These are phyloP conservation scores for Populus simonii DNA, from an alignment of 345 rosid species.

Conservation along the genomic window DNA sequence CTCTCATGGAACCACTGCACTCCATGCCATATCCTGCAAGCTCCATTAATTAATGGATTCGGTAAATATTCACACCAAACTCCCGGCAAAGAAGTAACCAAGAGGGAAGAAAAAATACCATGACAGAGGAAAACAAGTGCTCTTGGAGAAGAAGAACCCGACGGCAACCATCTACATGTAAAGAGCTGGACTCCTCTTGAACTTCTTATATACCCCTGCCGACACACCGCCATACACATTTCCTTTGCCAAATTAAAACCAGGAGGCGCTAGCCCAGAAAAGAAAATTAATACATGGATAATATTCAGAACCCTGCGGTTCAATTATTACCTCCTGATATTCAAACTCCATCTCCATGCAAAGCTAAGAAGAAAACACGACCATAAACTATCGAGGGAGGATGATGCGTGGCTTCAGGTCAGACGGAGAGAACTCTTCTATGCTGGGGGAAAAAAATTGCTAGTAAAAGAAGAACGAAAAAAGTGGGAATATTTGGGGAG, in stretches of 20 bases:
- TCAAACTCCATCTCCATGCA: slow-evolving; percentile 32
- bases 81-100: not conserved
- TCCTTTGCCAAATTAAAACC: not conserved
- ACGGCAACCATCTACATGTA: slow-evolving; percentile 85
- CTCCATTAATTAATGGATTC: slow-evolving; percentile 37
- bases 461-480: not conserved
- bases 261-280: not conserved
- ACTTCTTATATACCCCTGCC: slow-evolving; percentile 60
- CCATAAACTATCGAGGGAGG: not conserved
- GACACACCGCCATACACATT: not conserved
- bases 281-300: not conserved
- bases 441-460: not conserved
- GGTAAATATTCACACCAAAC: slow-evolving; percentile 15
- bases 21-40: slow-evolving; percentile 94
- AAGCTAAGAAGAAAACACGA: not conserved
- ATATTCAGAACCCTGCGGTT: not conserved
- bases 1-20: slow-evolving; percentile 93
- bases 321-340: slow-evolving; percentile 46
- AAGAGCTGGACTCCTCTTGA: slow-evolving; percentile 73
- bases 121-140: slow-evolving; percentile 95
- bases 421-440: not conserved
- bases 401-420: not conserved
- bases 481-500: not conserved
- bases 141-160: slow-evolving; percentile 48
- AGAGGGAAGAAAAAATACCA: slow-evolving; percentile 34